phyloP scores from a whole-genome alignment of 208 protist genomes.

The Leishmania tropica region DNA sequence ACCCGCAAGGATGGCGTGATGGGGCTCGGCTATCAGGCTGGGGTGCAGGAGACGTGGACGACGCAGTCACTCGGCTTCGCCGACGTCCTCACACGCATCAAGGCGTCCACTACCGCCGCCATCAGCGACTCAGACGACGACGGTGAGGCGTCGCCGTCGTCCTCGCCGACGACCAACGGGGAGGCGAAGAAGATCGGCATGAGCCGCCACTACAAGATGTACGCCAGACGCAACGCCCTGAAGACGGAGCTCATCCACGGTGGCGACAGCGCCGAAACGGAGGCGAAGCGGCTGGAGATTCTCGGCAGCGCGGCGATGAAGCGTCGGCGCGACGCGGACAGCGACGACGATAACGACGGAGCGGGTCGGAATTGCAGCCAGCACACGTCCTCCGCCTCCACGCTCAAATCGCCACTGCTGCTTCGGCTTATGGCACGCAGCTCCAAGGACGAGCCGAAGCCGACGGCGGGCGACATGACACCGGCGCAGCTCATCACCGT shows the following conservation, averaged over 20 bases:
- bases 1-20: conserved; percentile 85
- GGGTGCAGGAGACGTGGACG: conserved; percentile 84
- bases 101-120: conserved; percentile 27
- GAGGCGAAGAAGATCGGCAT: conserved; percentile 31
- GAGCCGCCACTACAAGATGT: conserved; percentile 78
- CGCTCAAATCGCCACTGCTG: conserved; percentile 72
- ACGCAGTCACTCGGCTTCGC: conserved; percentile 89
- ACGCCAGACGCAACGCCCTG: conserved; percentile 81
- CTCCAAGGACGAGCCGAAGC: conserved; percentile 63
- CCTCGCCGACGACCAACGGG: conserved; percentile 22
- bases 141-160: conserved; percentile 7
- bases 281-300: conserved; percentile 56
- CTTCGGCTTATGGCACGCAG: conserved; percentile 73
- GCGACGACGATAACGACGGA: background rate
- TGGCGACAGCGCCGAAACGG: conserved; percentile 31
- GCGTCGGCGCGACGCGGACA: conserved; percentile 23
- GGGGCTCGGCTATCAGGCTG: conserved; percentile 86
- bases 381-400: conserved; percentile 14
- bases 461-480: conserved; percentile 32
- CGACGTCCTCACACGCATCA: conserved; percentile 83
- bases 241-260: conserved; percentile 82
- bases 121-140: conserved; percentile 39
- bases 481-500: conserved; percentile 50
- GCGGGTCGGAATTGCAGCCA: background rate
- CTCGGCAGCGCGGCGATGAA: conserved; percentile 60